A percentile compares a stretch with the other conserved stretches of the same genome.
phyloP scores from a whole-genome alignment of 1,284 basidiomycete species.

The Rhodotorula sp. region DNA sequence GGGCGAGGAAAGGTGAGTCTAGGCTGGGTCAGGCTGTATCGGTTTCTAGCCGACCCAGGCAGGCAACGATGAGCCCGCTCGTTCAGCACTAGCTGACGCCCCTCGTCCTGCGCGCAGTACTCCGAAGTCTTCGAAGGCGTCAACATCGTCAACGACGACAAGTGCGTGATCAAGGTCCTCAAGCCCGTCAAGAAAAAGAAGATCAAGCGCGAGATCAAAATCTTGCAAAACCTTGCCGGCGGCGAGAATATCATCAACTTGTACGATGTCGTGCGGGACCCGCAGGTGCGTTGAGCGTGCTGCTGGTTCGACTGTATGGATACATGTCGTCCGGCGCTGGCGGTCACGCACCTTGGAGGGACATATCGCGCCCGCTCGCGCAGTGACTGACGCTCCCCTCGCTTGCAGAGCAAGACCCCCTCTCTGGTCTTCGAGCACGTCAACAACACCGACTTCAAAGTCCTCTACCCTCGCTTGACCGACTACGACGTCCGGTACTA shows the following conservation, averaged over 20 bases:
- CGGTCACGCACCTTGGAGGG: too few species aligned
- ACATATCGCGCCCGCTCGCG: too few species aligned
- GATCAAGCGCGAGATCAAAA: constrained; percentile 99
- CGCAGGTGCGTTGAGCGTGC: constrained; percentile 16
- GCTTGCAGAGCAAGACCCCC: constrained; percentile 80
- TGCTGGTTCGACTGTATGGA: background rate
- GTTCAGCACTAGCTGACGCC: background rate
- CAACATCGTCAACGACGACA: constrained; percentile 77
- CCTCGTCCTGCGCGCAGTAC: background rate
- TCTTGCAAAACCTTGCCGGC: constrained; percentile 92
- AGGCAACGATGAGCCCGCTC: background rate
- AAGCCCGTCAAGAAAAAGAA: constrained; percentile 91
- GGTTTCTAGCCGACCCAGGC: background rate
- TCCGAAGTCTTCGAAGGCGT: constrained; percentile 93
- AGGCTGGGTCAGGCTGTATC: constrained; percentile 60
- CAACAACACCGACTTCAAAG: constrained; percentile 92
- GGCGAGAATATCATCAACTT: constrained; percentile 84
- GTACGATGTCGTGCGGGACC: constrained; percentile 91
- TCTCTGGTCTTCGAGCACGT: constrained; percentile 91
- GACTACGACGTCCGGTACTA: constrained; percentile 98
- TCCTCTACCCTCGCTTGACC: constrained; percentile 78
- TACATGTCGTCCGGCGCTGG: too few species aligned
- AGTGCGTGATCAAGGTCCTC: constrained; percentile 92
- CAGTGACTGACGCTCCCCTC: too few species aligned
- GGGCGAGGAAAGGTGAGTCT: constrained; percentile 71